These are phyloP conservation scores for Apiospora rasikravindrae DNA, from an alignment of 2,329 filamentous ascomycete species.

Conservation along the genomic window DNA sequence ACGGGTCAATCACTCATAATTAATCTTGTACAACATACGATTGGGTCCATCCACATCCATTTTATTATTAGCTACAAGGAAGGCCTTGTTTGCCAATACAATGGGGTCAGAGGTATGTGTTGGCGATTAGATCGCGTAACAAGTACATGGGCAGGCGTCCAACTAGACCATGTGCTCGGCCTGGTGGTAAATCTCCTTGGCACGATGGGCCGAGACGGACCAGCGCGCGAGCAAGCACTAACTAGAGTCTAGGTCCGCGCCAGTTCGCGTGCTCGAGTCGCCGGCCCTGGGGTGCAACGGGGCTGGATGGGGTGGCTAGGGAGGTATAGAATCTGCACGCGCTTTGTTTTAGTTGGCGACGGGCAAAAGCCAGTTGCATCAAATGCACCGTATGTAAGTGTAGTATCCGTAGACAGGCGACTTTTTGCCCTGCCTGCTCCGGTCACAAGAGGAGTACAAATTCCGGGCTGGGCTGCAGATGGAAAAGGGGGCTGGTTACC, in stretches of 20 bases:
- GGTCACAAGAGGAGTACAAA: background rate
- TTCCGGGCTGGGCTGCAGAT: background rate
- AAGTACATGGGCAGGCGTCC: background rate
- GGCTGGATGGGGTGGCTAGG: background rate
- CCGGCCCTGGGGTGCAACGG: slow-evolving; percentile 22
- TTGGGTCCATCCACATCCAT: slow-evolving; percentile 2
- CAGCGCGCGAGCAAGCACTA: slow-evolving; percentile 9
- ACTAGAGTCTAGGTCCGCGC: background rate
- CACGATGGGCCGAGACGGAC: slow-evolving; percentile 2
- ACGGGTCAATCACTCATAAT: background rate
- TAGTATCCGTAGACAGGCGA: no score
- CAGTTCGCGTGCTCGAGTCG: slow-evolving; percentile 29
- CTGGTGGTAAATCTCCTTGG: slow-evolving; percentile 9
- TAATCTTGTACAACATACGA: slow-evolving; percentile 15
- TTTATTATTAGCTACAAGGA: slow-evolving; percentile 15
- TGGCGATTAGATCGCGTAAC: slow-evolving; percentile 13
- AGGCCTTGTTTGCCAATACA: background rate
- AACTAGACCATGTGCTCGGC: background rate
- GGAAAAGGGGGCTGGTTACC: background rate
- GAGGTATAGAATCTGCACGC: background rate
- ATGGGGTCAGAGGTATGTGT: slow-evolving; percentile 6
- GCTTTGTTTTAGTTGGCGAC: slow-evolving; percentile 2
- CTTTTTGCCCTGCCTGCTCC: background rate
- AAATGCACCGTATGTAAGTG: background rate
- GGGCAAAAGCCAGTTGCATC: background rate